phyloP scores from a whole-genome alignment of 768 basidiomycete species.

The Boletus rubropictus region DNA sequence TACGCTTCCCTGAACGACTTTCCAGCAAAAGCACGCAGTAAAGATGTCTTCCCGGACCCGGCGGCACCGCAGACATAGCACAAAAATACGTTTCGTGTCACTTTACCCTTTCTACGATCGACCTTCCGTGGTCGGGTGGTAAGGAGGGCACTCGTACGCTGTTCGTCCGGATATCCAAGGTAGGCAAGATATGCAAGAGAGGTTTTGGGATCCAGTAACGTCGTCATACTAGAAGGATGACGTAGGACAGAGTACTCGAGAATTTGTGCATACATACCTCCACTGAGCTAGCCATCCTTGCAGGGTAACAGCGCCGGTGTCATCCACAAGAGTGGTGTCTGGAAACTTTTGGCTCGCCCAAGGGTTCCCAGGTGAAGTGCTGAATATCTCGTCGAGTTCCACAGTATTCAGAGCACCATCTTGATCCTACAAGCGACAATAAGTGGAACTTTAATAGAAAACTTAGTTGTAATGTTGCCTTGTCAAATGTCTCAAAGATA shows the following conservation, averaged over 20 bases:
- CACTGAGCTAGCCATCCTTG: slow-evolving; percentile 98
- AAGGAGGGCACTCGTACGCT: slow-evolving; percentile 77
- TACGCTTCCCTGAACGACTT: slow-evolving; percentile 71
- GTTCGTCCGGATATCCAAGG: slow-evolving; percentile 80
- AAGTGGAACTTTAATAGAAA: neutral
- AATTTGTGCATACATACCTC: slow-evolving; percentile 56
- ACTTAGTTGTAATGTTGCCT: slow-evolving; percentile 39
- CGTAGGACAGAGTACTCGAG: slow-evolving; percentile 1
- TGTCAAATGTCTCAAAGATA: slow-evolving; percentile 92
- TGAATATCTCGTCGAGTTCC: slow-evolving; percentile 86
- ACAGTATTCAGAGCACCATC: slow-evolving; percentile 83
- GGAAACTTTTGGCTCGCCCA: slow-evolving; percentile 91
- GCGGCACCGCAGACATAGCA: slow-evolving; percentile 94
- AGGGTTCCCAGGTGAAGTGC: slow-evolving; percentile 94
- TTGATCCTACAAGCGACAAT: slow-evolving; percentile 58
- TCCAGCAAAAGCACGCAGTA: slow-evolving; percentile 80
- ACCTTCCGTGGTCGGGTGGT: slow-evolving; percentile 79
- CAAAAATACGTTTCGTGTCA: slow-evolving; percentile 85
- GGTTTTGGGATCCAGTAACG: slow-evolving; percentile 86
- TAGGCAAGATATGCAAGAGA: slow-evolving; percentile 94
- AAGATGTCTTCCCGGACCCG: slow-evolving; percentile 89
- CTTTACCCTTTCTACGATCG: slow-evolving; percentile 83
- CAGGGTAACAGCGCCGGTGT: slow-evolving; percentile 85
- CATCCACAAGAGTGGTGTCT: slow-evolving; percentile 82
- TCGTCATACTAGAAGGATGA: slow-evolving; percentile 73